phyloP scores from a whole-genome alignment of 2,329 filamentous ascomycete genomes.

The Neurospora crassa region DNA sequence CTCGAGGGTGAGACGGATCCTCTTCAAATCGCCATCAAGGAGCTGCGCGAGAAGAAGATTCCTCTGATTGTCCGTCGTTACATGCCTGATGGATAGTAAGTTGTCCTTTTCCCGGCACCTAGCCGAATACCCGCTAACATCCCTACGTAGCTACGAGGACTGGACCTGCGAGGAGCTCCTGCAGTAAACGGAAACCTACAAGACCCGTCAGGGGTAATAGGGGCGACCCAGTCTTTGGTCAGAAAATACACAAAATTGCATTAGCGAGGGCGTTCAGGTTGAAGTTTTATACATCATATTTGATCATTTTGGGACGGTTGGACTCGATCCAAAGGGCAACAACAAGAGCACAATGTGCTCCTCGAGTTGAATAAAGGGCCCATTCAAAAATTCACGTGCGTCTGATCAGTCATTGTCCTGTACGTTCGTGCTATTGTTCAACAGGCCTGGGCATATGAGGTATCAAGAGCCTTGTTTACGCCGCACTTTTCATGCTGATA shows the following conservation, averaged over 20 bases:
- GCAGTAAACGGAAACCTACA: constrained; percentile 30
- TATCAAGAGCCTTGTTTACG: not conserved
- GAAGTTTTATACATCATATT: not conserved
- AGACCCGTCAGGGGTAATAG: constrained; percentile 1
- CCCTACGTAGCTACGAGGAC: constrained; percentile 74
- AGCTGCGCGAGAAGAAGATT: constrained; percentile 97
- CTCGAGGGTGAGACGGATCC: constrained; percentile 97
- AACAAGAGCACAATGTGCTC: not conserved
- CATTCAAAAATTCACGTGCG: not conserved
- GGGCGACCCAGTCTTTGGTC: not conserved
- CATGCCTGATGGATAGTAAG: constrained; percentile 91
- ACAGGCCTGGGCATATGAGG: not conserved
- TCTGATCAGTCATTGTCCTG: not conserved
- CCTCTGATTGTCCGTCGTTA: constrained; percentile 91
- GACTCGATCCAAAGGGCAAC: not conserved
- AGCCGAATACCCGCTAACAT: not conserved
- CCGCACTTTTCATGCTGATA: not conserved
- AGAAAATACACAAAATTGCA: constrained; percentile 17
- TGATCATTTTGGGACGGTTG: not conserved
- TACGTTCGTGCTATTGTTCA: not conserved
- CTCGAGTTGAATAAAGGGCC: not conserved
- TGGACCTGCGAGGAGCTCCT: constrained; percentile 97
- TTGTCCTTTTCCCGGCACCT: constrained; percentile 7
- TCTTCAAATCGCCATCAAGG: constrained; percentile 93
- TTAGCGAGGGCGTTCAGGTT: constrained; percentile 24